phyloP scores from a whole-genome alignment of 108 stramenopile genomes.

The Skeletonema grethae region DNA sequence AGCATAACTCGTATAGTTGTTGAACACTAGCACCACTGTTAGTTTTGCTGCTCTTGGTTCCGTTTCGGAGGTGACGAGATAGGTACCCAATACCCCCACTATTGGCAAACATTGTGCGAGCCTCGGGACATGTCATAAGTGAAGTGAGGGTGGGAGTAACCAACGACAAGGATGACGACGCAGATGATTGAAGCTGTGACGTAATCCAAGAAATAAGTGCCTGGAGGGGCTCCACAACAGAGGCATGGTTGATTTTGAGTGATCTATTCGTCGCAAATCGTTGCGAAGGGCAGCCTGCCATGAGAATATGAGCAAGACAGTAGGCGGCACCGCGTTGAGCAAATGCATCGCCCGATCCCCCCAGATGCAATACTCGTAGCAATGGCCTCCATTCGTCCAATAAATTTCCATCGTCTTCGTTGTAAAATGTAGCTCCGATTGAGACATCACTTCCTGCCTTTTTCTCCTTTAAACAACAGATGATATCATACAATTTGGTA shows the following conservation, averaged over 20 bases:
- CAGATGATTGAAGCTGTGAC: slow-evolving; percentile 66
- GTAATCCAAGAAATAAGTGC: slow-evolving; percentile 74
- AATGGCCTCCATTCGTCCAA: slow-evolving; percentile 54
- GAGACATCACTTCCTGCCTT: slow-evolving; percentile 31
- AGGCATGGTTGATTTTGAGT: slow-evolving; percentile 42
- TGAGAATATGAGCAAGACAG: slow-evolving; percentile 54
- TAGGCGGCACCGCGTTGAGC: slow-evolving; percentile 57
- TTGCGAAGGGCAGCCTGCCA: slow-evolving; percentile 47
- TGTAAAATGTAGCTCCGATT: slow-evolving; percentile 43
- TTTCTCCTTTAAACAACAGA: slow-evolving; percentile 56
- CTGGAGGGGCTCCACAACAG: slow-evolving; percentile 55
- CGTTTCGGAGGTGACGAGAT: slow-evolving; percentile 58
- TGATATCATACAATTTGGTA: slow-evolving; percentile 66
- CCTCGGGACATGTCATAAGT: slow-evolving; percentile 56
- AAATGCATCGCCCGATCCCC: slow-evolving; percentile 55
- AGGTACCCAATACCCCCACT: slow-evolving; percentile 80
- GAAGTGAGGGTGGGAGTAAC: slow-evolving; percentile 72
- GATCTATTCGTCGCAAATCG: slow-evolving; percentile 19
- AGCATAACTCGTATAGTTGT: slow-evolving; percentile 90
- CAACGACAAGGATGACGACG: slow-evolving; percentile 53
- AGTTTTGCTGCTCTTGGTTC: slow-evolving; percentile 27
- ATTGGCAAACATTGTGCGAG: slow-evolving; percentile 57
- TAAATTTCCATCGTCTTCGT: slow-evolving; percentile 47
- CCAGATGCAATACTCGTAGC: slow-evolving; percentile 47
- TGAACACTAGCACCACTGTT: slow-evolving; percentile 62